Conservation (phyloP, 805 yeast species). For the Brettanomyces sp. region DNA sequence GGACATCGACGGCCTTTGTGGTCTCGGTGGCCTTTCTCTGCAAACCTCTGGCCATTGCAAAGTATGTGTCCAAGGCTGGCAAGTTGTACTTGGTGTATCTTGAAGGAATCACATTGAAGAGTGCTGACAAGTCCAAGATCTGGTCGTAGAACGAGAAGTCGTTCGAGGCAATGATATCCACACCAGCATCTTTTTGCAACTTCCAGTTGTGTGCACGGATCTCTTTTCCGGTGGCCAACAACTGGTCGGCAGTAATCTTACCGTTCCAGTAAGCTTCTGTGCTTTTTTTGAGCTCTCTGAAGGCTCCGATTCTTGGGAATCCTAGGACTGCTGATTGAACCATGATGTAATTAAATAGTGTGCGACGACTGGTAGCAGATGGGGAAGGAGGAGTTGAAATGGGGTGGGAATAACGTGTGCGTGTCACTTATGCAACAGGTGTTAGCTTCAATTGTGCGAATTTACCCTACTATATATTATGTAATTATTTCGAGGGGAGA, state of each 20-base stretch:
- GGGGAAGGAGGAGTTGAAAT: not conserved
- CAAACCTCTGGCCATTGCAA: slow-evolving; percentile 99
- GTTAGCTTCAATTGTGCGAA: no score
- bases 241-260: slow-evolving; percentile 78
- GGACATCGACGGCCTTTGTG: slow-evolving; percentile 87
- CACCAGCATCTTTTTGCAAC: slow-evolving; percentile 94
- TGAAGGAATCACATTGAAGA: slow-evolving; percentile 94
- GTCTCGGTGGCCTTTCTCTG: slow-evolving; percentile 91
- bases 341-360: slow-evolving; percentile 37
- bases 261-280: slow-evolving; percentile 99
- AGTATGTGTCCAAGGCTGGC: slow-evolving; percentile 81
- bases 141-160: slow-evolving; percentile 99
- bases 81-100: slow-evolving; percentile 90
- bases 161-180: slow-evolving; percentile 92
- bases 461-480: no score
- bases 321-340: slow-evolving; percentile 97
- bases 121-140: slow-evolving; percentile 81
- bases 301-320: slow-evolving; percentile 99
- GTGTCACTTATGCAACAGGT: no score
- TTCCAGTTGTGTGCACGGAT: slow-evolving; percentile 97
- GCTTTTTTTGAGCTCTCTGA: slow-evolving; percentile 97
- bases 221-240: slow-evolving; percentile 87
- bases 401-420: not conserved
- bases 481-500: no score
- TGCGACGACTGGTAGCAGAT: not conserved